phyloP scores from a whole-genome alignment of 352 stramenopile genomes.

The Blastocystis hominis region DNA sequence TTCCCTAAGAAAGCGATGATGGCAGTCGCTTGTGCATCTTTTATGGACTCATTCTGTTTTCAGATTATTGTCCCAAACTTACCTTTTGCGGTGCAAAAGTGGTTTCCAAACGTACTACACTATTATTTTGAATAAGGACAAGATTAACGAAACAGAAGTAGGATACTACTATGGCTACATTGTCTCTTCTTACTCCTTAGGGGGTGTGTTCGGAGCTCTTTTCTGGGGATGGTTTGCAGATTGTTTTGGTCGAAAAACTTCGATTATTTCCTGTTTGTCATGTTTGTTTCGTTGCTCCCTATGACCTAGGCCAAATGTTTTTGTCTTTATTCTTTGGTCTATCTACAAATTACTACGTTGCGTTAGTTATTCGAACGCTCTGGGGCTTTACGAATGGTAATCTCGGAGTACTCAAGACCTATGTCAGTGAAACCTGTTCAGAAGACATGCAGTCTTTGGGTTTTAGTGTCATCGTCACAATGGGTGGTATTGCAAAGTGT shows the following conservation, averaged over 20 bases:
- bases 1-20: slow-evolving; percentile 18
- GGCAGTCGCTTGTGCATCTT: neutral
- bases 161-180: slow-evolving; percentile 54
- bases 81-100: neutral
- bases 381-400: slow-evolving; percentile 50
- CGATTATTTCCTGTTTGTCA: slow-evolving; percentile 18
- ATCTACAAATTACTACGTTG: neutral
- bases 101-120: neutral
- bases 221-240: slow-evolving; percentile 59
- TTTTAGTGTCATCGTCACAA: slow-evolving; percentile 26
- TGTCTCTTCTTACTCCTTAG: slow-evolving; percentile 15
- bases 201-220: slow-evolving; percentile 27
- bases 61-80: slow-evolving; percentile 50
- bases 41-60: slow-evolving; percentile 39
- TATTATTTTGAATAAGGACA: neutral
- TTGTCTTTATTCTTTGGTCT: slow-evolving; percentile 31
- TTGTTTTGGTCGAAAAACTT: slow-evolving; percentile 31
- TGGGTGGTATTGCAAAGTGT: slow-evolving; percentile 34
- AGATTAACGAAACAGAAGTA: slow-evolving; percentile 44
- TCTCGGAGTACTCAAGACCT: slow-evolving; percentile 48
- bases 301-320: neutral
- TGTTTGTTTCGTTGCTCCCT: neutral
- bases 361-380: slow-evolving; percentile 9
- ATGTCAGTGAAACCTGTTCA: slow-evolving; percentile 46
- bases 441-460: slow-evolving; percentile 4